These are phyloP conservation scores for Xylariales sp. DNA, from an alignment of 2,329 filamentous ascomycete genomes.

Conservation along the genomic window DNA sequence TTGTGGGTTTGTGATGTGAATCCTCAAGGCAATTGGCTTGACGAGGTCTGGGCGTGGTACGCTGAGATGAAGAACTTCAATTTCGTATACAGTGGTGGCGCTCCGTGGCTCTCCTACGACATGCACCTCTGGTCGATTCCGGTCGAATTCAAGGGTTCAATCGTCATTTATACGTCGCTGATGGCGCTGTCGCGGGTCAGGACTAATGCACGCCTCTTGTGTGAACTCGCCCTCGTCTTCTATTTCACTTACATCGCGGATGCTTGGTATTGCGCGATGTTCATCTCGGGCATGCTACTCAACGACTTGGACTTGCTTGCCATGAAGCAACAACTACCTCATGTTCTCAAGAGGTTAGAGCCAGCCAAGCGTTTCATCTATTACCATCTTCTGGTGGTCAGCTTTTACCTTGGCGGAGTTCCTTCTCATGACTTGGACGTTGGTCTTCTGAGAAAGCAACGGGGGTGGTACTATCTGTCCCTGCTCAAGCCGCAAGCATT, in stretches of 20 bases:
- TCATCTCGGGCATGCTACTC: slow-evolving; percentile 56
- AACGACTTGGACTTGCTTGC: slow-evolving; percentile 57
- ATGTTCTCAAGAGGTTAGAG: slow-evolving; percentile 39
- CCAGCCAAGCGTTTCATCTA: slow-evolving; percentile 47
- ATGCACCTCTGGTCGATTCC: slow-evolving; percentile 61
- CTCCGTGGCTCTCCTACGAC: slow-evolving; percentile 54
- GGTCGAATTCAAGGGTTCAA: slow-evolving; percentile 58
- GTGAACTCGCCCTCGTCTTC: slow-evolving; percentile 46
- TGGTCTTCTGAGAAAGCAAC: slow-evolving; percentile 43
- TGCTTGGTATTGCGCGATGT: slow-evolving; percentile 58
- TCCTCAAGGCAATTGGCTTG: slow-evolving; percentile 35
- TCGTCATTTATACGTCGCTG: slow-evolving; percentile 55
- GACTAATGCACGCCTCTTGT: slow-evolving; percentile 48
- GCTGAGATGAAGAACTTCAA: slow-evolving; percentile 64
- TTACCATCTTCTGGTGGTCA: slow-evolving; percentile 45
- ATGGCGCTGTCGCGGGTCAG: slow-evolving; percentile 54
- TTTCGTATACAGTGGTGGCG: slow-evolving; percentile 58
- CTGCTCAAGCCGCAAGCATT: slow-evolving; percentile 61
- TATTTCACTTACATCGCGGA: slow-evolving; percentile 68
- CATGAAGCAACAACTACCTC: slow-evolving; percentile 44
- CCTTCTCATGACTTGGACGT: slow-evolving; percentile 48
- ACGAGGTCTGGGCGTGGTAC: slow-evolving; percentile 47
- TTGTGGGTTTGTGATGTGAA: slow-evolving; percentile 36
- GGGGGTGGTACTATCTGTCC: slow-evolving; percentile 58
- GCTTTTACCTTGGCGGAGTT: slow-evolving; percentile 56